phyloP scores from a whole-genome alignment of 108 stramenopile species.

The Skeletonema marinoi region DNA sequence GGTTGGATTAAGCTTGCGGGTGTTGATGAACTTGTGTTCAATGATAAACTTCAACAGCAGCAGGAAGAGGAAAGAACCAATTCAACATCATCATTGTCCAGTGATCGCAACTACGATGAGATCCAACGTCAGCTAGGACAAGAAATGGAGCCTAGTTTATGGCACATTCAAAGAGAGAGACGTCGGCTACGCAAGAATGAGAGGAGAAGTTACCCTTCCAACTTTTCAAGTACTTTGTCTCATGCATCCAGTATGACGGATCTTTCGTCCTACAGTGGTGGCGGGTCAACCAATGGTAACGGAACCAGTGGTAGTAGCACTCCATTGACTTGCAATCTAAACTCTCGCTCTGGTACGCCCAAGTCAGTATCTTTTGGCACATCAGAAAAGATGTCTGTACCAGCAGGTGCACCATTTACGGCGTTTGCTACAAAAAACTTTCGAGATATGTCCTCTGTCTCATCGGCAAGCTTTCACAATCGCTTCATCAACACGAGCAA shows the following conservation, averaged over 20 bases:
- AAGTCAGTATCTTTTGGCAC: slow-evolving; percentile 10
- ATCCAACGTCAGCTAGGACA: slow-evolving; percentile 2
- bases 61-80: not conserved
- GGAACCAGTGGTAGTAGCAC: not conserved
- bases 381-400: not conserved
- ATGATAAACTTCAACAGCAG: not conserved
- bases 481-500: not conserved
- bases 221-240: not conserved
- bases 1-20: slow-evolving; percentile 27
- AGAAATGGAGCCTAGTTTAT: slow-evolving; percentile 5
- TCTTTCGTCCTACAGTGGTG: slow-evolving; percentile 11
- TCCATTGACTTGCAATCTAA: slow-evolving; percentile 11
- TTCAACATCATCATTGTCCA: not conserved
- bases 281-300: not conserved
- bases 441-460: not conserved
- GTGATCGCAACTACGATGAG: not conserved
- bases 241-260: slow-evolving; percentile 12
- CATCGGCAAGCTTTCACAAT: not conserved
- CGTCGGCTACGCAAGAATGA: slow-evolving; percentile 9
- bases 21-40: slow-evolving; percentile 15
- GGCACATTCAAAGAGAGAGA: slow-evolving; percentile 27
- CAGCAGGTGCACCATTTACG: not conserved
- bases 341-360: slow-evolving; percentile 8
- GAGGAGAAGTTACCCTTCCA: not conserved
- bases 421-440: slow-evolving; percentile 1